These are phyloP conservation scores for Stachybotrys elegans DNA, from an alignment of 2,329 filamentous ascomycete genomes.

Conservation along the genomic window DNA sequence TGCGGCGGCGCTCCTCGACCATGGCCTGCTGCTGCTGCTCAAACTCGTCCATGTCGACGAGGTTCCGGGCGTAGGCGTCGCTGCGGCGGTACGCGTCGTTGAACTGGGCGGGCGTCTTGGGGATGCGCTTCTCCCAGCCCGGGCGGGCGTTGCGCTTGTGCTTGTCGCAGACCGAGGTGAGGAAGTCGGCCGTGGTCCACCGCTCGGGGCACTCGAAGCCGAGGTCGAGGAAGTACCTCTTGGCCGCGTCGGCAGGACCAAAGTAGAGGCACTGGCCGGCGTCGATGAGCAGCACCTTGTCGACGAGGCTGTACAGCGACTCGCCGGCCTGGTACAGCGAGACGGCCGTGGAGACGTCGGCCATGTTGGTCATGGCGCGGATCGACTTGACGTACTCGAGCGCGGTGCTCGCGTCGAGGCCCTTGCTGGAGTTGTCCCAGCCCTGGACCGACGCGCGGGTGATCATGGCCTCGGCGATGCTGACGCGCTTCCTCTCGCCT, in stretches of 20 bases:
- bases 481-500: constrained; percentile 68
- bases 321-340: constrained; percentile 69
- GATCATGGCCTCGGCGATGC: constrained; percentile 64
- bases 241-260: constrained; percentile 58
- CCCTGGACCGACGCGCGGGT: constrained; percentile 58
- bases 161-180: constrained; percentile 73
- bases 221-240: constrained; percentile 63
- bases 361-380: constrained; percentile 63
- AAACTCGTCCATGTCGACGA: constrained; percentile 58
- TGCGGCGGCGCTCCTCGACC: constrained; percentile 38
- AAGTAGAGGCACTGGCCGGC: constrained; percentile 68
- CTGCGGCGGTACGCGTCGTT: constrained; percentile 61
- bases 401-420: constrained; percentile 67
- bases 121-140: constrained; percentile 61
- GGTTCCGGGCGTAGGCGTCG: constrained; percentile 52
- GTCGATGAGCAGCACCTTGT: constrained; percentile 74
- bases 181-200: constrained; percentile 69
- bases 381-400: constrained; percentile 64
- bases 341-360: constrained; percentile 64
- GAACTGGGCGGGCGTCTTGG: constrained; percentile 65
- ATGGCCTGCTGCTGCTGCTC: constrained; percentile 55
- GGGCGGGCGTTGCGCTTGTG: constrained; percentile 63
- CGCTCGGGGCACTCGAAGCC: constrained; percentile 69
- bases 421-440: constrained; percentile 71
- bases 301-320: constrained; percentile 61